These are phyloP conservation scores for Solanum chmielewskii DNA, from an alignment of 257 asterid genomes.

Conservation along the genomic window DNA sequence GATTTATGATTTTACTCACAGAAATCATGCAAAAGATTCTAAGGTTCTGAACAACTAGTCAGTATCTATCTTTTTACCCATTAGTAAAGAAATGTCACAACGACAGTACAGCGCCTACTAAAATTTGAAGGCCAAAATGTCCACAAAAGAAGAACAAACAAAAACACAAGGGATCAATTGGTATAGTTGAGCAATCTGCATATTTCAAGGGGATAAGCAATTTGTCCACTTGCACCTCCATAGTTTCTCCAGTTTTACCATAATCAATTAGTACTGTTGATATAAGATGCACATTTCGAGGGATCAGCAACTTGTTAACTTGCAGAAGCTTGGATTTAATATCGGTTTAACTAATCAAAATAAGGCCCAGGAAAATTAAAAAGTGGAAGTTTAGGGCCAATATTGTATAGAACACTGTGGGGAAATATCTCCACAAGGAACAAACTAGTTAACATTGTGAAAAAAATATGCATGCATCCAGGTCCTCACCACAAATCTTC, in stretches of 20 bases:
- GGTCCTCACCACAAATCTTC: background rate
- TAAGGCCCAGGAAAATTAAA: background rate
- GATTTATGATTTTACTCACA: background rate
- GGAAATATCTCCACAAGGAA: background rate
- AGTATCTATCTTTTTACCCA: background rate
- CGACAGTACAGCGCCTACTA: background rate
- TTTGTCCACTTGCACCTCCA: background rate
- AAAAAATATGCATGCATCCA: background rate
- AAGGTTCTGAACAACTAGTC: background rate
- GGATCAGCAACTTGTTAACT: background rate
- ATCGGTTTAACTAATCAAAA: background rate
- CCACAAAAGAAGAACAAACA: background rate
- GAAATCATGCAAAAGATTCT: background rate
- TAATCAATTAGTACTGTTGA: background rate
- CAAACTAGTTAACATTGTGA: background rate
- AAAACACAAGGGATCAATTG: background rate
- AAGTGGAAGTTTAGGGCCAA: background rate
- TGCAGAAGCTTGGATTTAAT: background rate
- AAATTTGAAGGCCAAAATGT: background rate
- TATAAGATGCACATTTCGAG: background rate
- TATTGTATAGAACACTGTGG: background rate
- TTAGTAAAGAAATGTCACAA: background rate
- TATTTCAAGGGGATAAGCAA: background rate
- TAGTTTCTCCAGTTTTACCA: background rate
- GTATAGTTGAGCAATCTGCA: background rate